Evolutionary conservation across 768 basidiomycete genomes (phyloP), one percentile per base, ranked within the genome.

Genomic region (Lactifluus rugatus): DNA sequence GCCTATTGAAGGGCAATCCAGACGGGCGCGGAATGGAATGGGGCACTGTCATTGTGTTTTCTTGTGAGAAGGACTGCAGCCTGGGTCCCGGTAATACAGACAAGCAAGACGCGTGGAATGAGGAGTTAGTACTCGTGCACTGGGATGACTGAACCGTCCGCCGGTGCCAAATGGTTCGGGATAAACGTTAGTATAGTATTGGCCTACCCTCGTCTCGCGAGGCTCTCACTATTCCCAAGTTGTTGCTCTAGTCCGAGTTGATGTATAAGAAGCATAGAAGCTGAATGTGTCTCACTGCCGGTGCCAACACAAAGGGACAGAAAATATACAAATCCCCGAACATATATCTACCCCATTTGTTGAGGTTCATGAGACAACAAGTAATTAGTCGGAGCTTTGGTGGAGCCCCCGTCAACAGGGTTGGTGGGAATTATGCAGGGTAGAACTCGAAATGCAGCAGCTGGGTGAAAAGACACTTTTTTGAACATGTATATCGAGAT

Each of bases 21-120:
- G 79, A 74, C 14, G 75, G 76, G 52, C 72, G 74, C 42, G 86
- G 85, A 0, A 93, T 98, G 90, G 92, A 94, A 58, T 98, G 93
- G 92, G 95, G 95, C 0, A 94, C 89, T 1, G 84, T 87, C 56
- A 75, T 95, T 74, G 77, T 98, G 10, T 95, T 93, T 71, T 88
- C 88, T 1, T 97, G 95, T 66, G 79, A 79, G 65, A 78, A 77
- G 47, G 90, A 95, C 69, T 96, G 93, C 68, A 83, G 81, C 66
- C 54, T 73, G 53, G 73, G 71, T 45, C 75, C 72, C 23, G 74
- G 70, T 5, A 74, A 73, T 10, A 70, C 69, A 26, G 74, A 75
- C 56, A 63, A 64, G 26, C 72, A 70, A 56, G 71, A 73, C 16
- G 70, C 69, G 25, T 92, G 89, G 89, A 76, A 76, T 52, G 90